Base-by-base conservation (phyloP, 1,139 yeast species). In the Diutina siamensis region DNA sequence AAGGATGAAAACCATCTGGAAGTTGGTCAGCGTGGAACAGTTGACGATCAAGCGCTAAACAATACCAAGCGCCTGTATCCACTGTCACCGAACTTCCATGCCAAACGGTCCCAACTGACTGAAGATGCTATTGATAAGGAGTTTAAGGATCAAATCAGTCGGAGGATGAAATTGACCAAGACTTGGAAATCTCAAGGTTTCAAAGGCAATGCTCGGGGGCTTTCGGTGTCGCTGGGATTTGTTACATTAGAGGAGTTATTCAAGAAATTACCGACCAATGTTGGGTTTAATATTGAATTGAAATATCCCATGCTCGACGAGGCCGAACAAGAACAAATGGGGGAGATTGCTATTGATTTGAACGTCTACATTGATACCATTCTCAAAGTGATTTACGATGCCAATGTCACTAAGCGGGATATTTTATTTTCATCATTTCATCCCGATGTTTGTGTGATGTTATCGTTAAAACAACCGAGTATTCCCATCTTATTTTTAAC, bases 291-390 rank as follows among this genome's bases (percentile, higher is more conserved):
- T 58, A 87, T 92, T 51, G 98, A 92, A 61, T 79, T 94, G 63
- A 92, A 88, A 59, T 92, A 88, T 58, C 97, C 98, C 3, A 86
- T 92, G 95, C 71, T 87, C 48, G 95, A 87, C 60, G 97, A 92
- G 64, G 92, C 95, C 0, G 86, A 88, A 60, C 70, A 69, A 8
- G 97, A 92, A 58, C 87, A 83, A 52, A 83, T 89, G 80, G 95
- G 94, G 25, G 84, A 83, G 52, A 71, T 85, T 51, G 89, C 85
- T 2, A 75, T 84, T 49, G 97, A 89, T 55, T 70, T 88, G 65
- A 92, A 92, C 60, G 75, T 74, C 54, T 92, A 92, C 78, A 84
- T 87, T 34, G 96, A 84, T 57, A 82, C 95, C 0, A 87, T 92
- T 22, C 71, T 92, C 54, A 72, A 83, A 55, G 74, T 75, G 34